These are phyloP conservation scores for Retiboletus fuscus DNA, from an alignment of 1,284 basidiomycete species.

Conservation along the genomic window DNA sequence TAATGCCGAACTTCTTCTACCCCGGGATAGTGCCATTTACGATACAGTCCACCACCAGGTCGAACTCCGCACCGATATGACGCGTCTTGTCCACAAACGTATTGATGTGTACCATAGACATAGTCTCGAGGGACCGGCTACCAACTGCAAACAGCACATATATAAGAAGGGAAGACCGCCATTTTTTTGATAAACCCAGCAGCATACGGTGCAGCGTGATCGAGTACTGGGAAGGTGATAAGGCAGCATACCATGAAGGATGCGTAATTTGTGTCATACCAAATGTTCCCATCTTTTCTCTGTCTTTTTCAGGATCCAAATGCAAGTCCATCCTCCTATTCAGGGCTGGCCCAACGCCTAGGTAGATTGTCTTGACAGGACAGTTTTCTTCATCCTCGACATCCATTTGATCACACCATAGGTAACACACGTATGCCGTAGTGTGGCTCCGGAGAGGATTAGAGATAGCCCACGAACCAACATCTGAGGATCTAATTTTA, in stretches of 20 bases:
- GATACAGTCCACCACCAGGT: constrained; percentile 32
- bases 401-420: constrained; percentile 12
- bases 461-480: neutral
- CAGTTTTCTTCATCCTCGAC: constrained; percentile 12
- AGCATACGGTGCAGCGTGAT: constrained; percentile 38
- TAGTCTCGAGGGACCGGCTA: constrained; percentile 24
- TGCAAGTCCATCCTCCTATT: neutral
- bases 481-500: neutral
- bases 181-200: constrained; percentile 33
- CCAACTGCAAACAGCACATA: constrained; percentile 38
- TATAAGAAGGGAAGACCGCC: constrained; percentile 39
- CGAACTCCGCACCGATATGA: constrained; percentile 37
- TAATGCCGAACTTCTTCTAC: no score
- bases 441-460: constrained; percentile 19
- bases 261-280: constrained; percentile 23
- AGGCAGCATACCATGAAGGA: constrained; percentile 8
- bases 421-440: neutral
- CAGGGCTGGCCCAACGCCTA: neutral
- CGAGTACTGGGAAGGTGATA: neutral
- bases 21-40: constrained; percentile 29
- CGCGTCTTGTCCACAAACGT: constrained; percentile 34
- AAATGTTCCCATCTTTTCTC: constrained; percentile 32
- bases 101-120: constrained; percentile 21
- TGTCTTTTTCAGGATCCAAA: constrained; percentile 26
- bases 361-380: constrained; percentile 11